Evolutionary conservation across 192 early-diverging fungal species (phyloP).

Genomic region (Podila minutissima): DNA sequence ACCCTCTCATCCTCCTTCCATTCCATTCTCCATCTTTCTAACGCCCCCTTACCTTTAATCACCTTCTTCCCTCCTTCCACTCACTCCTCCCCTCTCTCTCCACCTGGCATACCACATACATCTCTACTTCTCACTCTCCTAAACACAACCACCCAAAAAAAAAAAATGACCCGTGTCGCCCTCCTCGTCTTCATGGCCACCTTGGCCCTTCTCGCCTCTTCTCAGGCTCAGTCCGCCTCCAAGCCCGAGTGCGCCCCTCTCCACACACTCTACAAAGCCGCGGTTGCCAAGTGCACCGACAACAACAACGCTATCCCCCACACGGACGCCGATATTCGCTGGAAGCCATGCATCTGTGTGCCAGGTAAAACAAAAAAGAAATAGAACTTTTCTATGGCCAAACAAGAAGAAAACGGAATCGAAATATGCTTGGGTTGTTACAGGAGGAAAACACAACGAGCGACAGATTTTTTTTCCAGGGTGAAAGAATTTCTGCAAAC

Average conservation of each 20-base stretch:
- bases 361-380: slow-evolving; percentile 12
- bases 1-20: background rate
- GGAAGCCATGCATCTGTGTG: slow-evolving; percentile 30
- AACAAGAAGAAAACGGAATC: too few species aligned
- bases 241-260: slow-evolving; percentile 39
- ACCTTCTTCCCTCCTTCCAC: background rate
- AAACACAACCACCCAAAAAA: background rate
- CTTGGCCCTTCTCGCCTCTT: slow-evolving; percentile 1
- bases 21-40: background rate
- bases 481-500: too few species aligned
- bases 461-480: too few species aligned
- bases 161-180: slow-evolving; percentile 1
- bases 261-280: slow-evolving; percentile 23
- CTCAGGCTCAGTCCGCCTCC: slow-evolving; percentile 3
- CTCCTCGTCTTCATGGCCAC: slow-evolving; percentile 11
- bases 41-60: too few species aligned
- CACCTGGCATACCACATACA: background rate
- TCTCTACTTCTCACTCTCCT: background rate
- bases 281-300: slow-evolving; percentile 18
- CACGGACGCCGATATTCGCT: slow-evolving; percentile 22
- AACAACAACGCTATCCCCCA: slow-evolving; percentile 21
- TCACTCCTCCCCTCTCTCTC: background rate
- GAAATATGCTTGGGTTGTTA: too few species aligned
- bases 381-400: too few species aligned
- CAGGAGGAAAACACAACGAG: too few species aligned